Percentiles rank a stretch among this genome's conserved stretches.
Conservation (phyloP, 202 grass and related monocot genomes). For the Schoenoplectus triqueter region DNA sequence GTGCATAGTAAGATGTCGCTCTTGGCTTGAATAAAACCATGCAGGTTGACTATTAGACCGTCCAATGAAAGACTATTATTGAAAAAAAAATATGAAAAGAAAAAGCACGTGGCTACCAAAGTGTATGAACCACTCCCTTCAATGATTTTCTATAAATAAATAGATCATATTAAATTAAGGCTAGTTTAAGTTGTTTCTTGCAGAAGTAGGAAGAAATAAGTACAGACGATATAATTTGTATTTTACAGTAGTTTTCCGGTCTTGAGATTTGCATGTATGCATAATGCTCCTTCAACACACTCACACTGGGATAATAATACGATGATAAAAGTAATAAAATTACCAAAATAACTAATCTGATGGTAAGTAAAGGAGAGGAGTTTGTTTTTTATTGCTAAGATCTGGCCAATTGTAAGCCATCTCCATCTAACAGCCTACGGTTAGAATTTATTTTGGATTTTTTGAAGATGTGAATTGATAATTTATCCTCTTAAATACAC, state of each 20-base stretch:
- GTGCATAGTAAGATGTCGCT: conserved; percentile 26
- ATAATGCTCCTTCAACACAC: not conserved
- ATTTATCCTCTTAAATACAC: too few relatives aligned
- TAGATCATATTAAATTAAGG: too few relatives aligned
- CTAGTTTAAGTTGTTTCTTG: too few relatives aligned
- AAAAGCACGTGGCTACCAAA: not conserved
- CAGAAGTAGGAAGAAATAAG: too few relatives aligned
- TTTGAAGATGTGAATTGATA: too few relatives aligned
- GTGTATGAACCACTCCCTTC: not conserved
- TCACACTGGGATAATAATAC: too few relatives aligned
- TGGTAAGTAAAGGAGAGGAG: conserved; percentile 70
- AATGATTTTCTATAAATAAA: too few relatives aligned
- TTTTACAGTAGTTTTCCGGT: not conserved
- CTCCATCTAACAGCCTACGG: conserved; percentile 62
- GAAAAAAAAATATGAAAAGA: not conserved
- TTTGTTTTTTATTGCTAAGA: conserved; percentile 77
- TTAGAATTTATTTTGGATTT: conserved; percentile 83
- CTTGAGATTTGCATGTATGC: not conserved
- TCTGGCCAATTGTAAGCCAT: conserved; percentile 51
- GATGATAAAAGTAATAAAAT: conserved; percentile 4
- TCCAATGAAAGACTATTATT: not conserved
- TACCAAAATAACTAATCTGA: conserved; percentile 75
- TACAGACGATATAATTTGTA: not conserved
- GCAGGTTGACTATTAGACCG: not conserved
- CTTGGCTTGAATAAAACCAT: conserved; percentile 26